Evolutionary conservation across 2,329 filamentous ascomycete species (phyloP).

Genomic region (Sclerotiophoma versabilis): DNA sequence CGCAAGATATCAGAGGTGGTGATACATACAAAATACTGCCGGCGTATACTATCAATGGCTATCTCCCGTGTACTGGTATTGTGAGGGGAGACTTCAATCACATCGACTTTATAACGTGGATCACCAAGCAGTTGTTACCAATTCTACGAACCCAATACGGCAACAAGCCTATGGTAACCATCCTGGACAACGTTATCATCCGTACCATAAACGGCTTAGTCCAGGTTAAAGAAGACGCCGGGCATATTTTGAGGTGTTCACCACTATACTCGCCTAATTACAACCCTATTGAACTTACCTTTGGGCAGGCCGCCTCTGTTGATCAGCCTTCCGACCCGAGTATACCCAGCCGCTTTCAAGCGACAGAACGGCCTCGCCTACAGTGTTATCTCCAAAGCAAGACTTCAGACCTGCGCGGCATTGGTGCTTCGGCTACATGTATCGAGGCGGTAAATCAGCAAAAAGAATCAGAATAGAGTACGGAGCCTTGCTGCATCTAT

Average conservation of each 20-base stretch:
- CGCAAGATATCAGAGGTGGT: not conserved
- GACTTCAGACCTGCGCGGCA: no score
- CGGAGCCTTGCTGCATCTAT: no score
- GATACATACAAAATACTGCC: not conserved
- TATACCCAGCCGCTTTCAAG: no score
- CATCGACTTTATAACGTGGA: not conserved
- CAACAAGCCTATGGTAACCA: not conserved
- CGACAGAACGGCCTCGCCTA: no score
- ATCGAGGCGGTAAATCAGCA: no score
- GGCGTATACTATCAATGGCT: not conserved
- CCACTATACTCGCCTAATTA: not conserved
- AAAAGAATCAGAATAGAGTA: no score
- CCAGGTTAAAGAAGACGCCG: not conserved
- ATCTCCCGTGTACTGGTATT: not conserved
- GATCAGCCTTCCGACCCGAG: no score
- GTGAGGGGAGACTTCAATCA: not conserved
- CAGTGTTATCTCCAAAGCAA: no score
- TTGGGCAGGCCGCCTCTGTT: no score
- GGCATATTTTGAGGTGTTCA: not conserved
- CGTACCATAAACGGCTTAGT: not conserved
- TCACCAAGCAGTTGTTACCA: not conserved
- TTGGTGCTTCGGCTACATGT: no score
- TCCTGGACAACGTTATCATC: not conserved
- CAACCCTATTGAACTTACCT: not conserved
- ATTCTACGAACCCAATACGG: not conserved